Percentiles rank a stretch among this genome's conserved stretches.
Conservation (phyloP, 495 filamentous ascomycete genomes). For the Hypoxylon subgilvum region DNA sequence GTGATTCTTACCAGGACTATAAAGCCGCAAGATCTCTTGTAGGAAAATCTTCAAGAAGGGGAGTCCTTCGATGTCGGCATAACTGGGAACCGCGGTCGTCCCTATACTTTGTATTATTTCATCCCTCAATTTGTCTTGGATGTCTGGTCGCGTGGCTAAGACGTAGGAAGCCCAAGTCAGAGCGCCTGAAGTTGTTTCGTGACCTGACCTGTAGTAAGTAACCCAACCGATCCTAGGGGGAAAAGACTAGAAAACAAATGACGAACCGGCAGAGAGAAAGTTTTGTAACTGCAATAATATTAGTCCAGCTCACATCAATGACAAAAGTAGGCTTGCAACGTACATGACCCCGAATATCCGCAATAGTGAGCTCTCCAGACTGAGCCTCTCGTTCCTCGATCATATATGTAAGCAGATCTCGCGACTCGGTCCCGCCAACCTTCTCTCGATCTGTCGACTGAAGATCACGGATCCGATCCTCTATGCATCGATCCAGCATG, state of each 20-base stretch:
- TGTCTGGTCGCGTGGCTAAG: slow-evolving; percentile 22
- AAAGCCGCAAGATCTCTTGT: slow-evolving; percentile 42
- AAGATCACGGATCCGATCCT: slow-evolving; percentile 32
- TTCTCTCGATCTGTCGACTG: slow-evolving; percentile 13
- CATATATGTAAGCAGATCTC: slow-evolving; percentile 37
- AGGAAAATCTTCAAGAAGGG: slow-evolving; percentile 40
- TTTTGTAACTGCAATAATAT: slow-evolving; percentile 48
- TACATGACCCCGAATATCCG: slow-evolving; percentile 33
- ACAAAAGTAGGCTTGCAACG: slow-evolving; percentile 60
- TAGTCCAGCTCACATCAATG: slow-evolving; percentile 64
- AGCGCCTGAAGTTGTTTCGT: slow-evolving; percentile 36
- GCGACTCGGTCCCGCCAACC: slow-evolving; percentile 4
- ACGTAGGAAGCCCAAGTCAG: slow-evolving; percentile 36
- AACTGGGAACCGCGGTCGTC: neutral
- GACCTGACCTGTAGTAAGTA: slow-evolving; percentile 6
- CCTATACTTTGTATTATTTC: slow-evolving; percentile 24
- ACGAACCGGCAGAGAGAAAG: slow-evolving; percentile 35
- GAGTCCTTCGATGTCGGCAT: slow-evolving; percentile 32
- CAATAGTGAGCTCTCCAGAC: slow-evolving; percentile 35
- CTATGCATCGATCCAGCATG: slow-evolving; percentile 22
- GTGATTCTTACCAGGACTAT: slow-evolving; percentile 21
- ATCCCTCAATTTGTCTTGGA: slow-evolving; percentile 33
- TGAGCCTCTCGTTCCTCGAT: slow-evolving; percentile 28
- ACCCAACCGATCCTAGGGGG: neutral
- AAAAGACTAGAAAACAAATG: slow-evolving; percentile 7